Base-by-base conservation (phyloP, 305 asterid genomes). In the Fraxinus sp. region DNA sequence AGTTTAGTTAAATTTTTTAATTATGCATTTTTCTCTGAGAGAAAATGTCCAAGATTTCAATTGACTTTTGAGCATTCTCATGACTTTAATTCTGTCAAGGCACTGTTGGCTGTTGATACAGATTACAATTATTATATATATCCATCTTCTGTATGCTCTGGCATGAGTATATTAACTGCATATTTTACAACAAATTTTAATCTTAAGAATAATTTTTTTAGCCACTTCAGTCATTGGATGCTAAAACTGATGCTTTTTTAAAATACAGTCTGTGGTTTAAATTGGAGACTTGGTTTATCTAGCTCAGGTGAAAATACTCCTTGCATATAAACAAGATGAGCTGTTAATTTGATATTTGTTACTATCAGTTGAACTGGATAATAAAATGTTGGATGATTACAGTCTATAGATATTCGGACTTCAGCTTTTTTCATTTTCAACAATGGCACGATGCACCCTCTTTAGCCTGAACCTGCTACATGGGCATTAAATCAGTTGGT, bases 391-490 rank as follows among this genome's bases (percentile, higher is more conserved):
- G 24, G 64, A n/a, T 5, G 6, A 49, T 49, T 49, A 49, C 57
- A 13, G 64, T 55, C 24, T n/a, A 55, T 20, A 55, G 3, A 55
- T 55, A 4, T n/a, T 55, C 8, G 9, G 64, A 55, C 22, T 55
- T n/a, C 64, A 55, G 22, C 24, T n/a, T 55, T 52, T 55, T n/a
- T 13, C n/a, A 6, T 55, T 55, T 55, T 16, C 64, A 14, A 30
- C 49, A 52, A 30, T n/a, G 33, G 79, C 49, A 72, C 71, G 59
- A 14, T 0, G 62, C 3, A 28, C 39, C 57, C 5, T 73, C 57
- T 81, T 46, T 73, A 76, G 36, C 83, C 35, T 73, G 39, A 49
- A 78, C 18, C 39, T 73, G 83, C 76, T n/a, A 20, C 74, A 22
- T 10, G 30, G 73, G n/a, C 59, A 49, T 49, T 49, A 22, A 9